A percentile compares a stretch with the other conserved stretches of the same genome.
These are phyloP conservation scores for Myriosclerotinia curreyana DNA, from an alignment of 2,329 filamentous ascomycete genomes.

Conservation along the genomic window DNA sequence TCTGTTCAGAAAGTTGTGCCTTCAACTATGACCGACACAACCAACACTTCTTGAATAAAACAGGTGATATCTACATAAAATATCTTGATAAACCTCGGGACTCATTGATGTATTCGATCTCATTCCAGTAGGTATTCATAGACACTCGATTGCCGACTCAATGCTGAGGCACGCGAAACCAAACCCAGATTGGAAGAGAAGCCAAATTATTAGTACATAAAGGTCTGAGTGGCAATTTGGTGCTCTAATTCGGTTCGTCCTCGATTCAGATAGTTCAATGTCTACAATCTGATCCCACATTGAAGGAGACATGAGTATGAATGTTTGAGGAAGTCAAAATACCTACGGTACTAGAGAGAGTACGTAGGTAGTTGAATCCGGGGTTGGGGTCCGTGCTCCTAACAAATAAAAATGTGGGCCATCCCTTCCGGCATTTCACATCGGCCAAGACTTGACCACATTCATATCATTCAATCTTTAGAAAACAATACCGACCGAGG, in stretches of 20 bases:
- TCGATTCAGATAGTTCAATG: not conserved
- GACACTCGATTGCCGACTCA: not conserved
- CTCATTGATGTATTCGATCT: not conserved
- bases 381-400: not conserved
- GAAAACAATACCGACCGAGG: not conserved
- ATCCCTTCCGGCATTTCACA: conserved; percentile 2
- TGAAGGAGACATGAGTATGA: not conserved
- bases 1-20: not conserved
- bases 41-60: not conserved
- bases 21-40: not conserved
- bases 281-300: not conserved
- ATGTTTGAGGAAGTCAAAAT: not conserved
- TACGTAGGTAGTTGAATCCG: too few relatives aligned
- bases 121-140: not conserved
- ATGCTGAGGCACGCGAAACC: not conserved
- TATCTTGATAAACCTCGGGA: not conserved
- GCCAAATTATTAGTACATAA: not conserved
- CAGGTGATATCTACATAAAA: not conserved
- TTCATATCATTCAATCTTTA: conserved; percentile 20
- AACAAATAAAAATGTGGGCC: not conserved
- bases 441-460: not conserved
- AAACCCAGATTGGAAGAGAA: not conserved
- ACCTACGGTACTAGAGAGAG: too few relatives aligned
- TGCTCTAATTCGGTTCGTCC: not conserved
- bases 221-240: not conserved